Evolutionary conservation across 306 rosid species (phyloP), one percentile per base, ranked within the genome.

Genomic region (Prunus armeniaca): DNA sequence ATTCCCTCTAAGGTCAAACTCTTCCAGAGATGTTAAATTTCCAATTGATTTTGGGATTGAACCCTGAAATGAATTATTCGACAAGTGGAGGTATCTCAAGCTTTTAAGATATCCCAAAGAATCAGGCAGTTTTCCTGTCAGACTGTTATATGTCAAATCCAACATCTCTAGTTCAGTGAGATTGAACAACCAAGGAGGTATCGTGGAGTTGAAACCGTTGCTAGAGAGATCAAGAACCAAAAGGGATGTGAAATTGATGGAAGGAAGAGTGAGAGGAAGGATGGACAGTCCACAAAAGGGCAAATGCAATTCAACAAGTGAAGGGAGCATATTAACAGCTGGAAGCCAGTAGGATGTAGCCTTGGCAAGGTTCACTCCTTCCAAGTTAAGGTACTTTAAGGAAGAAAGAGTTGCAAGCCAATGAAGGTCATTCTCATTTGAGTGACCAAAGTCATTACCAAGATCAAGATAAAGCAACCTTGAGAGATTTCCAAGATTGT

Each of bases 171-270:
- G 69, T 18, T 20, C 3, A 24, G 63, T 83, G 12, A 81, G 60
- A 72, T 54, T 81, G 61, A 75, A 79, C 17, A 86, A 4, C 84
- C 80, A 79, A 2, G 12, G 50, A 55, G 87, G 80, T 18, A 83
- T n/a, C 27, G 71, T 49, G 34, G 73, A 73, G 22, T 17, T 20
- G 9, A 84, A 76, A 13, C 2, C 9, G 20, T 86, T 83, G 0
- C 0, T 0, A 2, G 76, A 52, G 2, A 78, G 82, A 73, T 64
- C 52, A 6, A 86, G 54, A 56, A 77, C 76, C 28, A 28, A 3
- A 43, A 86, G 85, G 22, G 87, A 80, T 15, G 81, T 67, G 25
- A 82, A 80, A 77, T 86, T 83, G 19, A 82, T 73, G 47, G 6
- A 78, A 6, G 50, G 72, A 71, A 83, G 73, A 55, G 67, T 61